Evolutionary conservation across 441 rosid species (phyloP).

Genomic region (Populus hybrid): DNA sequence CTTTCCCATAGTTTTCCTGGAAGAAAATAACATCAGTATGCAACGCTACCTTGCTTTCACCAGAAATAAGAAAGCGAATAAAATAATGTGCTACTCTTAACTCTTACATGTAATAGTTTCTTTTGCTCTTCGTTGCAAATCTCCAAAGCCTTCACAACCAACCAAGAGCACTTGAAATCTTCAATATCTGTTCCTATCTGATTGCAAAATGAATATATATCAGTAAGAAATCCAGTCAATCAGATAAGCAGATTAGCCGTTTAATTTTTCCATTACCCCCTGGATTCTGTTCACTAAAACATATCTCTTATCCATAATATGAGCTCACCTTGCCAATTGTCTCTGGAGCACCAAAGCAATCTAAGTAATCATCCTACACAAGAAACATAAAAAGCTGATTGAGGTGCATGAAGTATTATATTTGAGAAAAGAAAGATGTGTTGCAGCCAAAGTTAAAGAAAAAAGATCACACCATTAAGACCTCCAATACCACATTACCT

Average conservation of each 20-base stretch:
- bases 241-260: not conserved
- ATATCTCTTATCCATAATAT: not conserved
- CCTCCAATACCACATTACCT: conserved; percentile 38
- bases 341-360: conserved; percentile 78
- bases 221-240: not conserved
- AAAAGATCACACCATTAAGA: not conserved
- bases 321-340: conserved; percentile 72
- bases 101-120: conserved; percentile 60
- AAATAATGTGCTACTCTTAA: conserved; percentile 27
- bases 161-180: conserved; percentile 94
- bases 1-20: conserved; percentile 85
- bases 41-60: conserved; percentile 8
- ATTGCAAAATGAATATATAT: conserved; percentile 7
- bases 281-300: not conserved
- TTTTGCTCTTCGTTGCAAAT: conserved; percentile 67
- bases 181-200: conserved; percentile 94
- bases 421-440: not conserved
- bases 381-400: not conserved
- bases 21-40: conserved; percentile 12
- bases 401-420: not conserved
- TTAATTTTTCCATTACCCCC: not conserved
- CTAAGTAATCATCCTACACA: conserved; percentile 83
- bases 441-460: not conserved
- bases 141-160: conserved; percentile 81
- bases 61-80: not conserved